Conservation (phyloP, 73 alveolate species). For the Tetrahymena thermophila region DNA sequence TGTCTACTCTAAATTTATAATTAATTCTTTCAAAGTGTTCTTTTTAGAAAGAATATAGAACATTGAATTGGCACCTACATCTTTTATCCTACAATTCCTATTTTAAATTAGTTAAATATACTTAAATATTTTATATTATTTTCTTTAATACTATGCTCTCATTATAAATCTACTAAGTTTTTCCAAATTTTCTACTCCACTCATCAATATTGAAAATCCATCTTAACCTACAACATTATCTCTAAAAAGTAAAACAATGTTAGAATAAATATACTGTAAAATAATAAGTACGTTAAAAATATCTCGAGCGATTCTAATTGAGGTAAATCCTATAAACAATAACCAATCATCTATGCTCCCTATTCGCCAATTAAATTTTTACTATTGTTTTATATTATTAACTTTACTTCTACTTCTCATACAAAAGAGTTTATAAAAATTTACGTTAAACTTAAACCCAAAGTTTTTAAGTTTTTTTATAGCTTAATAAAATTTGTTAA, state of each 20-base stretch:
- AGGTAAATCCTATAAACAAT: neutral
- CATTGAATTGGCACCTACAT: neutral
- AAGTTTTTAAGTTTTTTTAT: neutral
- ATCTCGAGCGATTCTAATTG: neutral
- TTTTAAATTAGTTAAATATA: neutral
- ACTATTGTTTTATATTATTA: neutral
- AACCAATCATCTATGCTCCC: neutral
- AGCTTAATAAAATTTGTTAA: neutral
- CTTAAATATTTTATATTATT: neutral
- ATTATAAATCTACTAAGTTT: neutral
- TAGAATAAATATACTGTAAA: neutral
- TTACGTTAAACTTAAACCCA: neutral
- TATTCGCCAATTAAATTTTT: neutral
- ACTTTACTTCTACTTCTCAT: neutral
- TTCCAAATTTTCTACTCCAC: neutral
- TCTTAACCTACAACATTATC: neutral
- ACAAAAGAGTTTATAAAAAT: neutral
- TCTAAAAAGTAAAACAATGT: neutral
- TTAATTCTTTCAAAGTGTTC: neutral
- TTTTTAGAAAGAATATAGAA: neutral
- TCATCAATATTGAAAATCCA: neutral
- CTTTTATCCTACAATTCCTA: neutral
- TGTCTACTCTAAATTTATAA: neutral
- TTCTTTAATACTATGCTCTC: neutral
- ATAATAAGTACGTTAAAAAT: neutral